Evolutionary conservation across 2,329 filamentous ascomycete genomes (phyloP), one percentile per base, ranked within the genome.

Genomic region (Pseudocercospora pini-densiflorae): DNA sequence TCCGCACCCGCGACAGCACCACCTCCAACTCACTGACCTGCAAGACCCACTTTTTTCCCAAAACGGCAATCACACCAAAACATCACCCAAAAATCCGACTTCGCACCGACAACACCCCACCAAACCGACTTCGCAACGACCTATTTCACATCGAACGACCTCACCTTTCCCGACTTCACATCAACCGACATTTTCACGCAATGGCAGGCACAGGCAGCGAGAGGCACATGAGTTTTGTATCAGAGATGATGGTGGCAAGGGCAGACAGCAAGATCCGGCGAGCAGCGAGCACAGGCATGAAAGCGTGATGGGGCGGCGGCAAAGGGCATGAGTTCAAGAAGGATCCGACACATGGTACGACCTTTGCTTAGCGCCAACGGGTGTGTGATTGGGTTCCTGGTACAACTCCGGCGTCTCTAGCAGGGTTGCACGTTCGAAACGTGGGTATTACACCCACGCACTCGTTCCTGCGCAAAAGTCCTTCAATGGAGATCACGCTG

Each of bases 261-360:
- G 51, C 51, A 27, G 23, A n/a, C 23, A 21, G 16, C 51, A 31
- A 57, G 53, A 29, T 27, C 24, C 53, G 16, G 53, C 53, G 53
- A 33, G 53, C 53, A 57, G 53, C 27, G 53, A 57, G 53, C 53
- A 57, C 19, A 24, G 53, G 53, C 53, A 57, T 57, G 53, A 57
- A 57, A 57, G 33, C 53, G 53, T 31, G 53, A 31, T 57, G 53
- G 53, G 53, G 24, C 24, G 53, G 53, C 33, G 53, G 53, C 4
- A 4, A 43, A 4, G 40, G 40, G 40, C 40, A 43, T 43, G 40
- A 43, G 40, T 43, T 43, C 40, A 43, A 43, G 40, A 43, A 43
- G 40, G 40, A 43, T 43, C 6, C 16, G n/a, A 43, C 40, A 43
- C 40, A 43, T 9, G 40, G 40, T 43, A 43, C 40, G 40, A 43